Conservation (phyloP, 495 filamentous ascomycete species). For the Hypoxylon cercidicola region DNA sequence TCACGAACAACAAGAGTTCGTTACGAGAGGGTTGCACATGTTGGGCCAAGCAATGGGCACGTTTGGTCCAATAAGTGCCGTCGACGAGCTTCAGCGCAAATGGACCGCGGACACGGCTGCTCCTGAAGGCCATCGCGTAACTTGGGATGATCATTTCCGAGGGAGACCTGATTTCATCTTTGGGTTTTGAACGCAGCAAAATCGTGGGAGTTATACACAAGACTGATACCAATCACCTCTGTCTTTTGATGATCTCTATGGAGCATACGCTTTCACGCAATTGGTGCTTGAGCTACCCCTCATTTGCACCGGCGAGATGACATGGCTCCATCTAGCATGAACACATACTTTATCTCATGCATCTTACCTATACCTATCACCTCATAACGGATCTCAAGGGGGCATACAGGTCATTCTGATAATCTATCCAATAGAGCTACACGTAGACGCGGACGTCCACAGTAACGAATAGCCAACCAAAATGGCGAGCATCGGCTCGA, state of each 20-base stretch:
- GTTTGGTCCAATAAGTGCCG: conserved; percentile 6
- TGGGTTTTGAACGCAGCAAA: not conserved
- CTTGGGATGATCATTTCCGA: conserved; percentile 11
- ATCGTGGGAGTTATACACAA: not conserved
- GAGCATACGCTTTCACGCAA: not conserved
- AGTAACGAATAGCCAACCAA: conserved; percentile 8
- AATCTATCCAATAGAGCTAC: too few species aligned
- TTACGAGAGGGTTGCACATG: conserved; percentile 3
- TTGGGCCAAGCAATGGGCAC: conserved; percentile 4
- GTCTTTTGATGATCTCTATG: not conserved
- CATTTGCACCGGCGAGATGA: conserved; percentile 7
- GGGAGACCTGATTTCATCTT: conserved; percentile 10
- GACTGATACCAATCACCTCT: not conserved
- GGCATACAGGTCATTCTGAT: too few species aligned
- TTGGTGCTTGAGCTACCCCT: conserved; percentile 22
- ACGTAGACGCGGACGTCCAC: too few species aligned
- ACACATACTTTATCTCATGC: not conserved
- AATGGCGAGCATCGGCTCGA: conserved; percentile 26
- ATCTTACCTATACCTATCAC: conserved; percentile 25
- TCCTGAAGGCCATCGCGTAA: not conserved
- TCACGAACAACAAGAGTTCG: not conserved
- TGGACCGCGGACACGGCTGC: conserved; percentile 4
- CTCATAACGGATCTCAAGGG: too few species aligned
- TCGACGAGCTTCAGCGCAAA: conserved; percentile 11
- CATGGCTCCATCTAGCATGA: conserved; percentile 11